phyloP scores from a whole-genome alignment of 1,284 basidiomycete genomes.

The Ustilago trichophora region DNA sequence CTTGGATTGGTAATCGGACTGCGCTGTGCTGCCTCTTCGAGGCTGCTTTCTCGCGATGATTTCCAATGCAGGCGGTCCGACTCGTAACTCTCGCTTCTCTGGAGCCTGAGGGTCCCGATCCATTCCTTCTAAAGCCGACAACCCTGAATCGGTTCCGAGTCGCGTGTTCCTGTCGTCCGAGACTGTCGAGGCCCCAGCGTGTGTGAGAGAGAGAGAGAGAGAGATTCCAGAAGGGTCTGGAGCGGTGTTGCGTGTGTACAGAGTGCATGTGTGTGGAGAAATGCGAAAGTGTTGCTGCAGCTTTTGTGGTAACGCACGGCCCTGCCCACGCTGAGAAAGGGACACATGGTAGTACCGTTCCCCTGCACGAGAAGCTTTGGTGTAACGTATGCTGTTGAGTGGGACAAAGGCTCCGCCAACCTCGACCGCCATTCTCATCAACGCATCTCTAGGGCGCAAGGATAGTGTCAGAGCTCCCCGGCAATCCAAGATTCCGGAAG shows the following conservation, averaged over 20 bases:
- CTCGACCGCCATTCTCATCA: no score
- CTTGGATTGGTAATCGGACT: constrained; percentile 25
- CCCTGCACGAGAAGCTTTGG: no score
- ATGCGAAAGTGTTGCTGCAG: no score
- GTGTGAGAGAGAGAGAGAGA: no score
- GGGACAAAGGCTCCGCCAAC: no score
- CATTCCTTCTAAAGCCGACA: constrained; percentile 9
- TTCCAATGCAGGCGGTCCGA: constrained; percentile 11
- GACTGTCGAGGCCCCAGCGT: constrained; percentile 8
- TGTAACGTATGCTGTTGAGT: not conserved
- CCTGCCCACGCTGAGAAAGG: constrained; percentile 7
- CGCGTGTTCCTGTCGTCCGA: constrained; percentile 18
- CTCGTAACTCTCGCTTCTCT: no score
- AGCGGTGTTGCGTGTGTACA: no score
- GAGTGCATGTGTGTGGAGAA: not conserved
- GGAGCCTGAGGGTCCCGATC: constrained; percentile 13
- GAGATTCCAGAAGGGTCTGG: constrained; percentile 14
- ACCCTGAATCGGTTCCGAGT: constrained; percentile 17
- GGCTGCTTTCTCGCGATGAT: constrained; percentile 4
- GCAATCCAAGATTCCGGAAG: no score
- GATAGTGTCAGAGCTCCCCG: no score
- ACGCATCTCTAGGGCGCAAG: no score
- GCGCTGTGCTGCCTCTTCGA: constrained; percentile 18
- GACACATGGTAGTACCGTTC: constrained; percentile 2
- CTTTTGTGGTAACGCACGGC: constrained; percentile 18